Conservation (phyloP, 192 early-diverging fungal genomes). For the Coemansia sp. region DNA sequence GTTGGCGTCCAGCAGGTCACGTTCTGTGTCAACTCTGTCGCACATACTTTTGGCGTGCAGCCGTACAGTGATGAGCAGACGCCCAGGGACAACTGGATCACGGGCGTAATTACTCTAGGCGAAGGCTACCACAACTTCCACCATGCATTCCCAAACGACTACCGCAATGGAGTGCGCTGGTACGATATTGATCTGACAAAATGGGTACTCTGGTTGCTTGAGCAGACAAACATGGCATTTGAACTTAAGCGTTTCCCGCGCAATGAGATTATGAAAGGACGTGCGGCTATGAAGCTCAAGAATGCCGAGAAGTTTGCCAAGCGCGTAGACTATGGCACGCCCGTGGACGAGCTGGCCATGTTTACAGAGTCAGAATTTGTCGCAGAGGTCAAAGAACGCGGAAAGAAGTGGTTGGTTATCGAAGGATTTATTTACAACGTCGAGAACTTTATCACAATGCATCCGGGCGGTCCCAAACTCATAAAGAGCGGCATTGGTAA, state of each 20-base stretch:
- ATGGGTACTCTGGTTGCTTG: constrained; percentile 65
- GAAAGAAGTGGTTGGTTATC: constrained; percentile 73
- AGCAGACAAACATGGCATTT: constrained; percentile 61
- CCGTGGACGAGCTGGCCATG: constrained; percentile 66
- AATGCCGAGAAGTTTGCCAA: constrained; percentile 63
- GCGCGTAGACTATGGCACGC: constrained; percentile 71
- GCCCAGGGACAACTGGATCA: constrained; percentile 81
- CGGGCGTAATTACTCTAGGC: constrained; percentile 73
- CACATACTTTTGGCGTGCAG: constrained; percentile 72
- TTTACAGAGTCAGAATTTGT: constrained; percentile 65
- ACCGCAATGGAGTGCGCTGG: constrained; percentile 75
- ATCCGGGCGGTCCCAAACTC: constrained; percentile 79
- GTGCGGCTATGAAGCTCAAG: constrained; percentile 80
- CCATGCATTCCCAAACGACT: constrained; percentile 84
- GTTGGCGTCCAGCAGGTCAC: constrained; percentile 79
- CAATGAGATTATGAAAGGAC: constrained; percentile 74
- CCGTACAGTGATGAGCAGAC: constrained; percentile 81
- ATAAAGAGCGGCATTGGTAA: constrained; percentile 72
- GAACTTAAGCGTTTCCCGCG: constrained; percentile 70
- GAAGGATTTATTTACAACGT: constrained; percentile 84
- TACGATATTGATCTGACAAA: constrained; percentile 81
- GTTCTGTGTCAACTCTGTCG: constrained; percentile 81
- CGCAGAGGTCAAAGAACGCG: constrained; percentile 62
- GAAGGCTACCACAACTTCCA: constrained; percentile 89
- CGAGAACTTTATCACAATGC: constrained; percentile 74